Evolutionary conservation across 208 protist genomes (phyloP), one percentile per base, ranked within the genome.

Genomic region (Crithidia mellificae): DNA sequence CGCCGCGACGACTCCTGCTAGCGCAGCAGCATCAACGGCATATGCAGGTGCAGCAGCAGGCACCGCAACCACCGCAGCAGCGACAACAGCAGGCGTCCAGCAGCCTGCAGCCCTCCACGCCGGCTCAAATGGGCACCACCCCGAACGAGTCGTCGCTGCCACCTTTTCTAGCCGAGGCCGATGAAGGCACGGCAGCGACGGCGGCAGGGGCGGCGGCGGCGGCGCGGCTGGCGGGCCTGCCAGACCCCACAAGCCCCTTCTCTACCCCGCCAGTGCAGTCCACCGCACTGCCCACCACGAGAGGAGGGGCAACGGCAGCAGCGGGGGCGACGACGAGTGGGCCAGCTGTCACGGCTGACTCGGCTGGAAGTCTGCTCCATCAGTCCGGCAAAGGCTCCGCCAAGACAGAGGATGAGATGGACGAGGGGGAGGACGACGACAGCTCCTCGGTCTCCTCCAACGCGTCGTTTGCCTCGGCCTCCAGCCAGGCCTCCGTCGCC

Each of bases 391-490:
- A 56, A 36, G 47, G 25, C 6, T 57, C 38, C 22, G 38, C 56
- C 34, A 46, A 56, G 8, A 22, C 25, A 17, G 53, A 65, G 5
- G 38, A 36, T 19, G 44, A 57, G 20, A 49, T 54, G 36, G 17
- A 56, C 50, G 36, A 53, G 29, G 32, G 56, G 22, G 22, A 44
- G 22, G 44, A 72, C 30, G 52, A 62, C 9, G 72, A 51, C 59
- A 58, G 34, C 58, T 58, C 54, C 15, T 68, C 72, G 15, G 46
- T 54, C 2, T 67, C 63, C 3, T 66, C 57, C 6, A 27, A 6
- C 3, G 51, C 17, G 0, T 43, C 39, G 25, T 65, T 44, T 36
- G n/a, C 41, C 30, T 70, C 70, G 19, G 29, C 24, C 55, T 72
- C 56, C 36, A n/a, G n/a, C n/a, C n/a, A n/a, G n/a, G n/a, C n/a